phyloP scores from a whole-genome alignment of 2,329 filamentous ascomycete genomes.

The Penicillium sp. region DNA sequence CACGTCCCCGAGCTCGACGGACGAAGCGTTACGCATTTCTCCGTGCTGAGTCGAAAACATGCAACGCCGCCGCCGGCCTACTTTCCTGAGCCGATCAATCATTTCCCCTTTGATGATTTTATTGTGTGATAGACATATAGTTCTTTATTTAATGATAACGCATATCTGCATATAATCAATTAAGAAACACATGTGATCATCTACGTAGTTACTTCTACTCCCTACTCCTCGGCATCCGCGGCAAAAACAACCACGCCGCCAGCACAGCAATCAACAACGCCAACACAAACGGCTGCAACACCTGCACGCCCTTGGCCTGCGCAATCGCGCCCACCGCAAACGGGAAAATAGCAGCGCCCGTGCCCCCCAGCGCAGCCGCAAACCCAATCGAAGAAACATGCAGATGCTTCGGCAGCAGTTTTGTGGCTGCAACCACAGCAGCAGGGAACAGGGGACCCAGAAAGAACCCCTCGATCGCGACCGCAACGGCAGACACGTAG shows the following conservation, averaged over 20 bases:
- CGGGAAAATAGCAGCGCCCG: slow-evolving; percentile 54
- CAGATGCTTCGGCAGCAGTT: slow-evolving; percentile 66
- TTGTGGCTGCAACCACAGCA: slow-evolving; percentile 68
- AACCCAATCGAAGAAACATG: slow-evolving; percentile 82
- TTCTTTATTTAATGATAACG: too few species aligned
- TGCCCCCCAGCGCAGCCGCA: slow-evolving; percentile 70
- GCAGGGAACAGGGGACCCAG: slow-evolving; percentile 75
- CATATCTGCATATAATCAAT: too few species aligned
- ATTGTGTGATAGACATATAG: too few species aligned
- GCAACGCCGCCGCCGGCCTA: too few species aligned
- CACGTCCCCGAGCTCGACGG: too few species aligned
- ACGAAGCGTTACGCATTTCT: too few species aligned
- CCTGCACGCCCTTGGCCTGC: slow-evolving; percentile 55
- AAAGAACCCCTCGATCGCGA: slow-evolving; percentile 72
- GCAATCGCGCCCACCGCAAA: slow-evolving; percentile 46
- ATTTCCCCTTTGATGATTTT: too few species aligned
- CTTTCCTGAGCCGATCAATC: too few species aligned
- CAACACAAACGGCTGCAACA: slow-evolving; percentile 58
- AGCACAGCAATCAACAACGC: slow-evolving; percentile 51
- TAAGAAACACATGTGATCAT: too few species aligned
- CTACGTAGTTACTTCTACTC: too few species aligned
- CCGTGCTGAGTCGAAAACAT: too few species aligned
- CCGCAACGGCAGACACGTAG: slow-evolving; percentile 67
- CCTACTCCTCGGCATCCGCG: slow-evolving; percentile 16
- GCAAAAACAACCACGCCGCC: slow-evolving; percentile 46